phyloP scores from a whole-genome alignment of 495 filamentous ascomycete genomes.

The Aspergillus cavernicola region DNA sequence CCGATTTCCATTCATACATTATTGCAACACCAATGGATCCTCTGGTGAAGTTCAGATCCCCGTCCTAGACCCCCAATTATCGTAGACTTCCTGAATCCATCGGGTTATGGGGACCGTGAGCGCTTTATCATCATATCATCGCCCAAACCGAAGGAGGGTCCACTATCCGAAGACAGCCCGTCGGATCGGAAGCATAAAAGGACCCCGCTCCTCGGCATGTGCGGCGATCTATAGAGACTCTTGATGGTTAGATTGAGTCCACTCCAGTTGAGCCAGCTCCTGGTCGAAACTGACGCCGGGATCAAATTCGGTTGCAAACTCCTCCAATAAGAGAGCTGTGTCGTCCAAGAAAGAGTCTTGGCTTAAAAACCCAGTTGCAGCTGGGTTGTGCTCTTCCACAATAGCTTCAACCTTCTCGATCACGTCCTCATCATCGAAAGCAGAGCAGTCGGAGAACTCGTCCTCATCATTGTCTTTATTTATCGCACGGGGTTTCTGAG shows the following conservation, averaged over 20 bases:
- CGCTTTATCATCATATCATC: conserved; percentile 12
- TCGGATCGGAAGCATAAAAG: conserved; percentile 28
- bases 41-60: too few relatives aligned
- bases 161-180: conserved; percentile 25
- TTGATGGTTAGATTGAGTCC: conserved; percentile 13
- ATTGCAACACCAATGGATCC: too few relatives aligned
- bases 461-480: conserved; percentile 24
- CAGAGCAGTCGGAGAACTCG: conserved; percentile 42
- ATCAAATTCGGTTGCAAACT: conserved; percentile 31
- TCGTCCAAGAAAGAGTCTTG: conserved; percentile 42
- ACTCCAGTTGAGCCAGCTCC: conserved; percentile 26
- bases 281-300: conserved; percentile 23
- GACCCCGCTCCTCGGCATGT: neutral
- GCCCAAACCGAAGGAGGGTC: conserved; percentile 17
- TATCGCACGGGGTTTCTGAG: neutral
- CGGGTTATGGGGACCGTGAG: conserved; percentile 3
- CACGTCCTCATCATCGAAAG: conserved; percentile 35
- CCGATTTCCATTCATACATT: neutral
- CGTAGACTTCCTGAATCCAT: conserved; percentile 4
- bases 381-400: conserved; percentile 1
- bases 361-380: neutral
- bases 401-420: conserved; percentile 18
- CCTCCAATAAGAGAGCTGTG: conserved; percentile 35
- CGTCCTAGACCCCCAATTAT: too few relatives aligned
- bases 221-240: neutral